Evolutionary conservation across 2,329 filamentous ascomycete genomes (phyloP), one percentile per base, ranked within the genome.

Genomic region (Fusarium temperatum): DNA sequence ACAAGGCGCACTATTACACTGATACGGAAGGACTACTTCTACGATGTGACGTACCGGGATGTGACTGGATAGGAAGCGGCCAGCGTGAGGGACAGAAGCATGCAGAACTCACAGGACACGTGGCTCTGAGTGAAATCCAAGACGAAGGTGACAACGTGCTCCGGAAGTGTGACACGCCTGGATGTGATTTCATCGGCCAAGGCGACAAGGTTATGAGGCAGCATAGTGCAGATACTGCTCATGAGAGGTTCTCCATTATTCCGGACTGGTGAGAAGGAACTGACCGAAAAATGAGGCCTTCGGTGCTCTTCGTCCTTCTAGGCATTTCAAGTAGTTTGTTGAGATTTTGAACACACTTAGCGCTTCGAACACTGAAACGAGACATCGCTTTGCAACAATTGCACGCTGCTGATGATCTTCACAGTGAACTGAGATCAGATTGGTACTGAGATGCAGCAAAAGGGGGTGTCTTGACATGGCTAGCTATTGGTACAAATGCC

Each of bases 21-120:
- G 94, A 98, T 80, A 97, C 94, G 0, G 89, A 93, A 28, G 91
- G 91, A 2, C 94, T 98, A 79, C 87, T 89, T 42, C 89, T 98
- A 66, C 90, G 87, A 78, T 98, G 96, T 81, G 94, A 95, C 73
- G 85, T 87, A 7, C 78, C 81, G 20, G 81, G 85, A 14, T 96
- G 93, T 78, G 87, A 89, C 6, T 90, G 89, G 87, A 87, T 91
- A 24, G 91, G 93, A 1, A 89, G 89, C 63, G 93, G 93, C 3
- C 87, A 94, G 80, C 83, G 83, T 47, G 89, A 88, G 63, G 90
- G 92, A 3, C 83, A 87, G 22, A 84, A 87, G 73, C 93, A 95
- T 80, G 91, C 91, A 15, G 83, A 85, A 50, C 81, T 85, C 65
- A 92, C 90, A 1, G 89, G 89, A 1, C 91, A 93, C 77, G 83